These are phyloP conservation scores for Colletotrichum sp. DNA, from an alignment of 2,329 filamentous ascomycete genomes.

Conservation along the genomic window DNA sequence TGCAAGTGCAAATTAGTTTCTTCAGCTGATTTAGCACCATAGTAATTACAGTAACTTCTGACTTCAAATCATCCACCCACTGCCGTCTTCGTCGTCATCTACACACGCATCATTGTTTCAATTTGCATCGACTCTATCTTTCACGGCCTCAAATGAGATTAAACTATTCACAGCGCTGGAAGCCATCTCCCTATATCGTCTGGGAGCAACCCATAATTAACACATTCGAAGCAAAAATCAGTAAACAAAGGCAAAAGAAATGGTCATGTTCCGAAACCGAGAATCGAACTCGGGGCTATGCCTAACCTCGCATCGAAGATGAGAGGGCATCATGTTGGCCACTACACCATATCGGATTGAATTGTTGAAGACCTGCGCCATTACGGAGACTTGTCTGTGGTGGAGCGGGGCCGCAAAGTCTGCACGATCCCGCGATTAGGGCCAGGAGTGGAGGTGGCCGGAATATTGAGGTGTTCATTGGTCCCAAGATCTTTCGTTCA, in stretches of 20 bases:
- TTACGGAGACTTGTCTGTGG: background rate
- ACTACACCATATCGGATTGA: background rate
- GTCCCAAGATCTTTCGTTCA: background rate
- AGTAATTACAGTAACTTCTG: too few species aligned
- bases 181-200: too few species aligned
- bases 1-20: background rate
- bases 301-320: background rate
- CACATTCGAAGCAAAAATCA: too few species aligned
- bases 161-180: too few species aligned
- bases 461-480: background rate
- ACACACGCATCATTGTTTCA: too few species aligned
- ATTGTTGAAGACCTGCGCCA: fast-evolving
- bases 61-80: too few species aligned
- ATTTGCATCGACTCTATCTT: too few species aligned
- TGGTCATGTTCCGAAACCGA: background rate
- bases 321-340: conserved; percentile 7
- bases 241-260: background rate
- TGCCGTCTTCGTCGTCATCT: too few species aligned
- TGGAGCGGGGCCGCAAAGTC: background rate
- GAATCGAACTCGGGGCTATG: conserved; percentile 11
- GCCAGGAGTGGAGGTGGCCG: background rate
- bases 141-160: too few species aligned
- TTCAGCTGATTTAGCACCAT: background rate
- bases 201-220: too few species aligned
- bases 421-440: background rate